Base-by-base conservation (phyloP, 768 basidiomycete species). In the Lyophyllum atratum region DNA sequence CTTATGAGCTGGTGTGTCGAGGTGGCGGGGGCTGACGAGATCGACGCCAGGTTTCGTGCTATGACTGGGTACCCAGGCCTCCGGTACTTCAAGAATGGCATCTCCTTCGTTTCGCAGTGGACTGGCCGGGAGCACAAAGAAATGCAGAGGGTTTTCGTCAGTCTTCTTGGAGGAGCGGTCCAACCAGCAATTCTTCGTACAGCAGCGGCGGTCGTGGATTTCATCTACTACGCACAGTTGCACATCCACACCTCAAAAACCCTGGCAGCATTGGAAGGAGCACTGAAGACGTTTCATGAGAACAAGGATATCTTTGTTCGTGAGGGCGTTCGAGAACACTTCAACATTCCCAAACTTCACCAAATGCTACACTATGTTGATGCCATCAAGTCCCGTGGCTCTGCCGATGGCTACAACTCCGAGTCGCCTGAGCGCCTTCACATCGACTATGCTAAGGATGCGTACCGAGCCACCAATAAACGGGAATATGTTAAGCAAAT, bases 331-430 rank as follows among this genome's bases (percentile, higher is more conserved):
- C 67, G 63, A 11, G 29, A 66, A 10, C 56, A 76, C 46, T 76
- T 76, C 56, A 70, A 74, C 52, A 70, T 77, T 19, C 70, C 71
- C 8, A 77, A 77, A 56, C 49, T 74, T 19, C 70, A 73, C 54
- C 57, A 59, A 2, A 53, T 74, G 34, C 14, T 58, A 8, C 72
- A 74, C 52, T 74, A 74, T 50, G 47, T 66, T 21, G 55, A 63
- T 5, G 22, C 55, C 3, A 76, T 76, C 21, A 56, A 56, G 9
- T 49, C 49, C 10, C 55, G 62, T 49, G 70, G 70, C 10, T 62
- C 64, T 10, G 55, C 66, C 0, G 65, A 72, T 45, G 64, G 65
- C 12, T 70, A 64, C 58, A 69, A 68, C 43, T 70, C 66, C 0
- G 74, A 76, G 52, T 47, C 54, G 0, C 65, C 66, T 0, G 72